phyloP scores from a whole-genome alignment of 2,329 filamentous ascomycete species.

The Pseudocercospora ulei region DNA sequence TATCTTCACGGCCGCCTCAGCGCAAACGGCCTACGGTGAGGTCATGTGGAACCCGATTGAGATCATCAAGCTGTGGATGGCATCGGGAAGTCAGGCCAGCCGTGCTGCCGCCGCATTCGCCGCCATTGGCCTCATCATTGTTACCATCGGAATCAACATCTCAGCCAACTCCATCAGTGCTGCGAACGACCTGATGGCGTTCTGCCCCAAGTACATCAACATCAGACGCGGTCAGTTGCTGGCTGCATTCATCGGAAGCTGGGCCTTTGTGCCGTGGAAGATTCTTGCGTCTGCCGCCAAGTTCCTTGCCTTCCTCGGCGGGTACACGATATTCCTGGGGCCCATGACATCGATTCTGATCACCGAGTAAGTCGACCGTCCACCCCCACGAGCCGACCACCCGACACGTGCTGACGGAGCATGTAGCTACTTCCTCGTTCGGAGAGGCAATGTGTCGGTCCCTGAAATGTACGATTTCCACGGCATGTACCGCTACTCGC shows the following conservation, averaged over 20 bases:
- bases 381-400: too few species aligned
- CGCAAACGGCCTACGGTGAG: constrained; percentile 44
- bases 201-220: constrained; percentile 47
- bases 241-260: constrained; percentile 34
- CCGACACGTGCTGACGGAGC: background rate
- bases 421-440: constrained; percentile 46
- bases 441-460: constrained; percentile 42
- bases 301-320: constrained; percentile 46
- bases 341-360: constrained; percentile 54
- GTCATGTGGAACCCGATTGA: constrained; percentile 33
- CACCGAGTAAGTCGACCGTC: constrained; percentile 37
- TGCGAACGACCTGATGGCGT: constrained; percentile 46
- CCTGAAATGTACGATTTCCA: constrained; percentile 46
- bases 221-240: constrained; percentile 33
- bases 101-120: constrained; percentile 28
- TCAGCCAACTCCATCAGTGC: constrained; percentile 46
- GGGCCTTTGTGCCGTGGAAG: constrained; percentile 37
- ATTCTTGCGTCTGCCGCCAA: constrained; percentile 33
- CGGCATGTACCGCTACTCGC: constrained; percentile 45
- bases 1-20: constrained; percentile 47
- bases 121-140: constrained; percentile 43
- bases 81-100: constrained; percentile 21
- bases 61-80: constrained; percentile 34
- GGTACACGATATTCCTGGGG: constrained; percentile 56
- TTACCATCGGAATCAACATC: constrained; percentile 46